These are phyloP conservation scores for Erodium moschatum DNA, from an alignment of 441 rosid genomes.

Conservation along the genomic window DNA sequence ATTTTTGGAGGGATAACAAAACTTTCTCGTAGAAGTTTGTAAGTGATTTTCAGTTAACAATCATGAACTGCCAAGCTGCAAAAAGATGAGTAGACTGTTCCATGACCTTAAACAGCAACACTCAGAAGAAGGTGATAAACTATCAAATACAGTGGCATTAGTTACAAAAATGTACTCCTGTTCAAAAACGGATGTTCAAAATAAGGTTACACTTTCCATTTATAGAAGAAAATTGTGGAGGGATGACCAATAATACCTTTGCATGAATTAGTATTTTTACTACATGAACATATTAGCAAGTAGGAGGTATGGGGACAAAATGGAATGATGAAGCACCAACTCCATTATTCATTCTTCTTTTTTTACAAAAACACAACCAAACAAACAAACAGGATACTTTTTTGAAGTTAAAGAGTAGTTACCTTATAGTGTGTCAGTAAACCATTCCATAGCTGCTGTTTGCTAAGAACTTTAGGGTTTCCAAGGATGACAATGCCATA, in stretches of 20 bases:
- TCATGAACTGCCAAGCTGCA: neutral
- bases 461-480: conserved; percentile 95
- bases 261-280: neutral
- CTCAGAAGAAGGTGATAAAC: neutral
- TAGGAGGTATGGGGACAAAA: neutral
- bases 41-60: too few species aligned
- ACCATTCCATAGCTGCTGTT: conserved; percentile 94
- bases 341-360: neutral
- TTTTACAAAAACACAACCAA: too few species aligned
- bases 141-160: neutral
- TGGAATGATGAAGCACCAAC: neutral
- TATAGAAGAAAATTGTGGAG: neutral
- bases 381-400: too few species aligned
- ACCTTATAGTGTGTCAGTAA: conserved; percentile 97
- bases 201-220: neutral
- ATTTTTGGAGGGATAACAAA: neutral
- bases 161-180: neutral
- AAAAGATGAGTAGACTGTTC: neutral
- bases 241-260: neutral
- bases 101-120: neutral
- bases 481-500: conserved; percentile 97
- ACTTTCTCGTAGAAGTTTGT: too few species aligned
- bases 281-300: neutral
- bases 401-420: conserved; percentile 12
- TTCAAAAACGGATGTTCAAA: neutral